These are phyloP conservation scores for Ascochyta rabiei DNA, from an alignment of 2,329 filamentous ascomycete species.

Conservation along the genomic window DNA sequence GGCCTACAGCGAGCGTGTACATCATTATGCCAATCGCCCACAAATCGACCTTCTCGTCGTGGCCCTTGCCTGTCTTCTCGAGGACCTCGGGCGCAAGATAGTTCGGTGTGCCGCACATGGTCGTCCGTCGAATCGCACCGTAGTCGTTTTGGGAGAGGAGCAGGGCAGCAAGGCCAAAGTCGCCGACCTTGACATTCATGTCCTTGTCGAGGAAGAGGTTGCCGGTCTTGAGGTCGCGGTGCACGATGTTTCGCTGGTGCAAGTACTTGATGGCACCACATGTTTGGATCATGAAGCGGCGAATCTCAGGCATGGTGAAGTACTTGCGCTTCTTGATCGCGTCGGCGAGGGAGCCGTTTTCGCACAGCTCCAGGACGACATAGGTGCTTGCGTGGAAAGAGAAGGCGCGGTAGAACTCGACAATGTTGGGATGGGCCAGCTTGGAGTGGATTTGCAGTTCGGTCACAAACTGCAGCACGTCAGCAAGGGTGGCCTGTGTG, in stretches of 20 bases:
- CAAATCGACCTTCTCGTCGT: conserved; percentile 97
- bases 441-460: conserved; percentile 99
- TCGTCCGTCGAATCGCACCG: conserved; percentile 79
- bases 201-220: conserved; percentile 93
- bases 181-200: conserved; percentile 98
- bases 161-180: conserved; percentile 93
- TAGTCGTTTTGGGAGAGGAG: conserved; percentile 90
- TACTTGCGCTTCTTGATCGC: conserved; percentile 93
- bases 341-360: conserved; percentile 95
- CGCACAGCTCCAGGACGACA: conserved; percentile 90
- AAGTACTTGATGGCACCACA: conserved; percentile 98
- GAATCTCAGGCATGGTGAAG: conserved; percentile 90
- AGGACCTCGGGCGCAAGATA: conserved; percentile 98
- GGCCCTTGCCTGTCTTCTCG: conserved; percentile 90
- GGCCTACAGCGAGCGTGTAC: conserved; percentile 96
- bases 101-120: conserved; percentile 95
- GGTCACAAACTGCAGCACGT: conserved; percentile 64
- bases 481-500: conserved; percentile 19
- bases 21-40: conserved; percentile 99
- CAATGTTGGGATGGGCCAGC: conserved; percentile 93
- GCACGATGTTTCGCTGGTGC: conserved; percentile 93
- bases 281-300: conserved; percentile 92
- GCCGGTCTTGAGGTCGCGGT: conserved; percentile 96
- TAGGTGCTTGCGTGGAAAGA: conserved; percentile 89
- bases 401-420: conserved; percentile 93